These are phyloP conservation scores for Eragrostis tef DNA, from an alignment of 202 grass and related monocot genomes.

Conservation along the genomic window DNA sequence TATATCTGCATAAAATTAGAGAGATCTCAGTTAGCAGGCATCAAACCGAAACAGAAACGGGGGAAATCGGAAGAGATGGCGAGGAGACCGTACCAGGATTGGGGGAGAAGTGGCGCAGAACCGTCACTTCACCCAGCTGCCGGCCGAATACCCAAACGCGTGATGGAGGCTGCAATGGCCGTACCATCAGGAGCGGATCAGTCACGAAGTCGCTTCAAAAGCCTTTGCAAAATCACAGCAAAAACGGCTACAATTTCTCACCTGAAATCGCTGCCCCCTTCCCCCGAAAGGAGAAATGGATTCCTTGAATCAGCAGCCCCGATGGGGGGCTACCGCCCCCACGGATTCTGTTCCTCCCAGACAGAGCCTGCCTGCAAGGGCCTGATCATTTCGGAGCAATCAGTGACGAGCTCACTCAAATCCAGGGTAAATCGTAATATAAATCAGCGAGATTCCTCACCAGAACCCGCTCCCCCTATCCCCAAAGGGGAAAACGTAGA, in stretches of 20 bases:
- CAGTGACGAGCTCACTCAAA: neutral
- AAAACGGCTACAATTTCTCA: neutral
- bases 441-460: constrained; percentile 29
- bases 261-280: neutral
- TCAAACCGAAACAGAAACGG: neutral
- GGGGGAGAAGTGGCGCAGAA: constrained; percentile 21
- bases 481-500: neutral
- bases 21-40: neutral
- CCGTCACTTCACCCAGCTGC: constrained; percentile 8
- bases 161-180: neutral
- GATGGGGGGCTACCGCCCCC: neutral
- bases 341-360: neutral
- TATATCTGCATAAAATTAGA: constrained; percentile 38
- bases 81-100: constrained; percentile 22
- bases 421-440: neutral
- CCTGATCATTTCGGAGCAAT: neutral
- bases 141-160: neutral
- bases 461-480: neutral
- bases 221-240: neutral
- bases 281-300: neutral
- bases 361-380: constrained; percentile 7
- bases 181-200: neutral
- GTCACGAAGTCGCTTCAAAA: neutral
- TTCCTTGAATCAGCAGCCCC: neutral
- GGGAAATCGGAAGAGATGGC: neutral